A percentile compares a stretch with the other conserved stretches of the same genome.
Conservation (phyloP, 169 alveolate species). For the Perkinsus chesapeaki region DNA sequence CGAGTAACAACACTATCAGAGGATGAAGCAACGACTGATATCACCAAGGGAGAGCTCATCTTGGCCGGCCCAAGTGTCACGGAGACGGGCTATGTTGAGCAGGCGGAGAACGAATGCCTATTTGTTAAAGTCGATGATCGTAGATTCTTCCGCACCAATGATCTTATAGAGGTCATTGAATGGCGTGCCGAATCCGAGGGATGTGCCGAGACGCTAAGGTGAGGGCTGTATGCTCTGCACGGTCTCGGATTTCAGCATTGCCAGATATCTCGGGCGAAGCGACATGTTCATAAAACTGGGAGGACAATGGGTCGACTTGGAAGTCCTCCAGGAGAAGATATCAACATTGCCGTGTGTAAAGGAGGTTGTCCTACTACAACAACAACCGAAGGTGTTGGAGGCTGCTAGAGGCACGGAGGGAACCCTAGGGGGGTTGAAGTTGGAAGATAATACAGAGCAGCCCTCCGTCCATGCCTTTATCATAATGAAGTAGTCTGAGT, state of each 20-base stretch:
- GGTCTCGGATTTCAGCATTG: not conserved
- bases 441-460: not conserved
- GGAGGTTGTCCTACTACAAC: not conserved
- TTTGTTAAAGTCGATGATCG: not conserved
- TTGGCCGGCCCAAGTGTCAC: not conserved
- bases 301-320: not conserved
- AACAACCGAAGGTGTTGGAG: not conserved
- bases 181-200: not conserved
- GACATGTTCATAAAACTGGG: not conserved
- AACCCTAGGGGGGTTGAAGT: not conserved
- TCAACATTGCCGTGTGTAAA: not conserved
- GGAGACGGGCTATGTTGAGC: not conserved
- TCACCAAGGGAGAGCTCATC: not conserved
- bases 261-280: not conserved
- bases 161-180: not conserved
- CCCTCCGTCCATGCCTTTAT: not conserved
- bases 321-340: not conserved
- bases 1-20: not conserved
- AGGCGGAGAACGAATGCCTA: not conserved
- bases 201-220: not conserved
- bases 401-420: not conserved
- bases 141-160: not conserved
- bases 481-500: not conserved
- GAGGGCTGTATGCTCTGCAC: too few relatives aligned
- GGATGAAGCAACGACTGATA: not conserved